phyloP scores from a whole-genome alignment of 1,284 basidiomycete genomes.

The Cryptococcus wingfieldii region DNA sequence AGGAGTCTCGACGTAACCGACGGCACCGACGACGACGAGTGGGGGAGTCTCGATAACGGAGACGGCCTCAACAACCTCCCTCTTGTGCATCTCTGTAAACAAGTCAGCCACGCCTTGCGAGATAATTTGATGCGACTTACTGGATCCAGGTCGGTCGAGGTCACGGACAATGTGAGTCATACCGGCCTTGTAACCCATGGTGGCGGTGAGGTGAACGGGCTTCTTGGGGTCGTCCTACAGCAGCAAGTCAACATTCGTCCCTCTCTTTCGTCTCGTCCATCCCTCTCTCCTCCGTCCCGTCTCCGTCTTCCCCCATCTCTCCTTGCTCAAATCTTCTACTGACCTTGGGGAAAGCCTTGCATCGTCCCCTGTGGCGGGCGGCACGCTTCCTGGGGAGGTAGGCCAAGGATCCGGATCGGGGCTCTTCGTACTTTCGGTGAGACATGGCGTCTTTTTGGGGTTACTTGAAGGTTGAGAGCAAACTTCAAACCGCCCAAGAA shows the following conservation, averaged over 20 bases:
- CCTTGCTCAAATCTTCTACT: constrained; percentile 12
- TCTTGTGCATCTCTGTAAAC: constrained; percentile 93
- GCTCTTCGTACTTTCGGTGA: constrained; percentile 78
- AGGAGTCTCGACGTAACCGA: constrained; percentile 99
- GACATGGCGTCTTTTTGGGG: constrained; percentile 27
- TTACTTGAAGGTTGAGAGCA: too few relatives aligned
- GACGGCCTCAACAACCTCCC: constrained; percentile 98
- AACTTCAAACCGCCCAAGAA: too few relatives aligned
- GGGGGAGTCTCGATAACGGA: constrained; percentile 96
- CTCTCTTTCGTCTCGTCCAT: constrained; percentile 2
- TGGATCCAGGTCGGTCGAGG: constrained; percentile 97
- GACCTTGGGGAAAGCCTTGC: constrained; percentile 96
- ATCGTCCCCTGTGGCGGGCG: constrained; percentile 93
- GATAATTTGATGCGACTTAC: constrained; percentile 53
- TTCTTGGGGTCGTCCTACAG: constrained; percentile 97
- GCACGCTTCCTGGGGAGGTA: constrained; percentile 83
- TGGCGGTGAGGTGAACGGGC: constrained; percentile 96
- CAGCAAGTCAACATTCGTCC: constrained; percentile 6
- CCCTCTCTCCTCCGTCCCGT: not conserved
- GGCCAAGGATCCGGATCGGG: constrained; percentile 85
- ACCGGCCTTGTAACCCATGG: constrained; percentile 99
- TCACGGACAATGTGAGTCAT: constrained; percentile 99
- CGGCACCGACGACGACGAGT: constrained; percentile 95
- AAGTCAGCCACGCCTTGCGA: not conserved
- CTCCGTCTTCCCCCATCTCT: not conserved